A percentile compares a stretch with the other conserved stretches of the same genome.
Conservation (phyloP, 352 stramenopile species). For the Elongisporangium prolatum region DNA sequence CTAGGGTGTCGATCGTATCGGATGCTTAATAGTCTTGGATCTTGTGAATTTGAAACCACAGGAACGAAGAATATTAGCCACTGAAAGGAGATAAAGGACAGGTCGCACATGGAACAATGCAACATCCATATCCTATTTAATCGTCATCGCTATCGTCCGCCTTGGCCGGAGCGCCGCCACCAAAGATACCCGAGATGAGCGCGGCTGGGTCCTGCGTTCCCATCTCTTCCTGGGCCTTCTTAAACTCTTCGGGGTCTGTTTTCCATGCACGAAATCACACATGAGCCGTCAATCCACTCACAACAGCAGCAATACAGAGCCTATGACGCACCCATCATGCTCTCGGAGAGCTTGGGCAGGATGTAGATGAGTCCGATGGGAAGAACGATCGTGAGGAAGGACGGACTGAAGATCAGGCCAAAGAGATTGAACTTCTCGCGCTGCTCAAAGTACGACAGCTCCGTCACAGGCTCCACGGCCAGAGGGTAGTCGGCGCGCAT, state of each 20-base stretch:
- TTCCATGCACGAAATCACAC: neutral
- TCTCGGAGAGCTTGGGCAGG: conserved; percentile 73
- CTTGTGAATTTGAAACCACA: neutral
- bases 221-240: conserved; percentile 84
- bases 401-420: conserved; percentile 72
- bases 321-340: conserved; percentile 57
- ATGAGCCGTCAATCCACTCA: neutral
- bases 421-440: conserved; percentile 81
- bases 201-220: conserved; percentile 61
- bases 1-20: too few relatives aligned
- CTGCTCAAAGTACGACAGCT: conserved; percentile 81
- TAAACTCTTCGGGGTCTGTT: conserved; percentile 82
- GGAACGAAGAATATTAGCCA: neutral
- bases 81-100: neutral
- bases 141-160: conserved; percentile 74
- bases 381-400: conserved; percentile 74
- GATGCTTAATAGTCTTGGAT: too few relatives aligned
- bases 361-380: conserved; percentile 77
- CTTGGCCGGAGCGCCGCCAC: conserved; percentile 35
- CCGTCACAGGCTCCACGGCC: conserved; percentile 49
- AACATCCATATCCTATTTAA: conserved; percentile 22
- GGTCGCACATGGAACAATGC: neutral
- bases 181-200: conserved; percentile 71
- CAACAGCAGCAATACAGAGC: neutral
- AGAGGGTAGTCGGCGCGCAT: conserved; percentile 57